phyloP scores from a whole-genome alignment of 1,284 basidiomycete species.

The Pulveroboletus sp. region DNA sequence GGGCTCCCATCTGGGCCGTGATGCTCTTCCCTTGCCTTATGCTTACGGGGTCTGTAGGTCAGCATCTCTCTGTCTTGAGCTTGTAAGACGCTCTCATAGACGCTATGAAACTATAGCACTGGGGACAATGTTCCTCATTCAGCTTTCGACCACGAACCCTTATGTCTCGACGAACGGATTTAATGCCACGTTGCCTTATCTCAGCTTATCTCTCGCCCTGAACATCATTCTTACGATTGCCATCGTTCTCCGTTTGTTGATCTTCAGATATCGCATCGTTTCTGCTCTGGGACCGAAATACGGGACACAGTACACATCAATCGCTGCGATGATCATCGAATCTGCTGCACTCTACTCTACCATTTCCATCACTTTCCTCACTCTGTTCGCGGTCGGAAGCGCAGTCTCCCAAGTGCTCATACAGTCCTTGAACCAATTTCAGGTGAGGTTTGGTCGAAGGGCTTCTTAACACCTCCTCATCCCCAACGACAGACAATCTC shows the following conservation, averaged over 20 bases:
- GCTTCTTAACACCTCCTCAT: background rate
- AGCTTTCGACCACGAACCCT: constrained; percentile 19
- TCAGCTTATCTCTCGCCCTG: constrained; percentile 22
- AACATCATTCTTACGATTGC: constrained; percentile 29
- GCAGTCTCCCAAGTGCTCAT: constrained; percentile 20
- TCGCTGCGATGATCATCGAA: constrained; percentile 27
- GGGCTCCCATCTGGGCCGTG: constrained; percentile 14
- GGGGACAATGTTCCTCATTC: constrained; percentile 15
- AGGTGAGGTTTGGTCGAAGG: constrained; percentile 10
- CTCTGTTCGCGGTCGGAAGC: constrained; percentile 16
- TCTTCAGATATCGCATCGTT: constrained; percentile 1
- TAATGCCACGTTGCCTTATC: constrained; percentile 25
- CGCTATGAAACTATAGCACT: background rate
- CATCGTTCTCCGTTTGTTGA: constrained; percentile 27
- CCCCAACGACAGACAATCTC: constrained; percentile 16
- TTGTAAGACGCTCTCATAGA: background rate
- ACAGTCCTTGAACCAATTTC: constrained; percentile 21
- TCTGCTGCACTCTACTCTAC: constrained; percentile 28
- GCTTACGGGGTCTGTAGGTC: constrained; percentile 16
- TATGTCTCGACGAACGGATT: constrained; percentile 17
- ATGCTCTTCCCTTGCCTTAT: constrained; percentile 23
- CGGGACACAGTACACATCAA: constrained; percentile 22
- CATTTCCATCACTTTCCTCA: constrained; percentile 20
- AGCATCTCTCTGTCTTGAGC: background rate
- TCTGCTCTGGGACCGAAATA: constrained; percentile 16